Evolutionary conservation across 2,329 filamentous ascomycete genomes (phyloP).

Genomic region (Penicillium sp.): DNA sequence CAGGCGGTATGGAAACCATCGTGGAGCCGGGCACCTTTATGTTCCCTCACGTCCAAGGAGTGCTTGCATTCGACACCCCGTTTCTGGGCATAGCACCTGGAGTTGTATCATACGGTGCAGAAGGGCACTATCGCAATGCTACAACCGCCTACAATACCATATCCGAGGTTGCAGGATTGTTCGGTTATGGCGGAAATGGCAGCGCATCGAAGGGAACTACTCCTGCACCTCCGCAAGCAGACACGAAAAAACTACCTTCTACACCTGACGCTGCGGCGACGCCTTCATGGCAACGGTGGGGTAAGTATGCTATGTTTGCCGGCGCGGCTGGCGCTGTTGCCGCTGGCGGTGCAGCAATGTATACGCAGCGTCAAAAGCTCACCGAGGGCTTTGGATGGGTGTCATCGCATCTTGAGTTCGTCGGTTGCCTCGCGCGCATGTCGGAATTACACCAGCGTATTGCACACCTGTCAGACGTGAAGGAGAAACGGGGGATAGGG

Average conservation of each 20-base stretch:
- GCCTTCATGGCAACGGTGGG: constrained; percentile 71
- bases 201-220: constrained; percentile 15
- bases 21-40: constrained; percentile 56
- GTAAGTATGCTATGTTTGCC: constrained; percentile 78
- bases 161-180: constrained; percentile 59
- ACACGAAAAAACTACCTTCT: constrained; percentile 26
- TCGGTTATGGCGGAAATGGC: constrained; percentile 59
- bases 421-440: constrained; percentile 79
- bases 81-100: constrained; percentile 57
- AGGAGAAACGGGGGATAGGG: constrained; percentile 64
- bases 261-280: constrained; percentile 46
- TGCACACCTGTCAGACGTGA: constrained; percentile 61
- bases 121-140: constrained; percentile 76
- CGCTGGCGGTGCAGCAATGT: constrained; percentile 77
- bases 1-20: constrained; percentile 16
- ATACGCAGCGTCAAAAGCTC: constrained; percentile 77
- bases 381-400: constrained; percentile 75
- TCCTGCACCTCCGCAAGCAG: constrained; percentile 10
- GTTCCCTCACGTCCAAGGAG: constrained; percentile 88
- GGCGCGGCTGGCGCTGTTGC: constrained; percentile 77
- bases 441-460: constrained; percentile 77
- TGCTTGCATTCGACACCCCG: constrained; percentile 91
- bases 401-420: constrained; percentile 86
- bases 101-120: constrained; percentile 58
- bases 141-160: constrained; percentile 65